A percentile compares a stretch with the other conserved stretches of the same genome.
Evolutionary conservation across 371 early-diverging fungal species (phyloP).

Genomic region (Gilbertella persicaria): DNA sequence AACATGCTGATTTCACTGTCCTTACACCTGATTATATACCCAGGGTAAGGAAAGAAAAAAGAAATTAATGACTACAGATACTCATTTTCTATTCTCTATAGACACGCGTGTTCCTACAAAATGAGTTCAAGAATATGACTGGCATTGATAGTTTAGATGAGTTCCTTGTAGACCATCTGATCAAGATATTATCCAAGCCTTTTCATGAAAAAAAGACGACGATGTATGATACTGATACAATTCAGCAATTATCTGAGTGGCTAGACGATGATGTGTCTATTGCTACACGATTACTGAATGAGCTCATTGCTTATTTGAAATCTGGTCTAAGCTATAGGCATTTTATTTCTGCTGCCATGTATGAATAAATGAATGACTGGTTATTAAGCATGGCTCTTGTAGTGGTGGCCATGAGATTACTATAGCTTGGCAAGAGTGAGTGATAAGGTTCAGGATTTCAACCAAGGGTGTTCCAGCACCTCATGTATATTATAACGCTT

Average conservation of each 20-base stretch:
- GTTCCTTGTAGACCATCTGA: conserved; percentile 32
- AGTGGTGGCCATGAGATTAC: conserved; percentile 1
- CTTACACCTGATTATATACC: conserved; percentile 42
- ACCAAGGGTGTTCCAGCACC: conserved; percentile 59
- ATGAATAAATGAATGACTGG: conserved; percentile 6
- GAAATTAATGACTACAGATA: background rate
- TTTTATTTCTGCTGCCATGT: conserved; percentile 27
- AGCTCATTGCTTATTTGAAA: conserved; percentile 37
- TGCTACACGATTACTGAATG: conserved; percentile 26
- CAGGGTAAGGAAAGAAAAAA: conserved; percentile 21
- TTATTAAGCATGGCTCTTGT: background rate
- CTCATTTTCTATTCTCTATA: background rate
- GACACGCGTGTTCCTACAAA: conserved; percentile 28
- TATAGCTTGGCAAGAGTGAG: conserved; percentile 15
- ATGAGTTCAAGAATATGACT: conserved; percentile 35
- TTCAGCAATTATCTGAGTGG: conserved; percentile 36
- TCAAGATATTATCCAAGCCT: conserved; percentile 34
- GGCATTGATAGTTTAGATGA: conserved; percentile 23
- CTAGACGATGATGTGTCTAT: conserved; percentile 21
- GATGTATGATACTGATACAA: conserved; percentile 27
- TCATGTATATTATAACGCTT: conserved; percentile 56
- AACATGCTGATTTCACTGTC: conserved; percentile 13
- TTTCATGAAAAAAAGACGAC: conserved; percentile 11
- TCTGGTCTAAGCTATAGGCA: conserved; percentile 37
- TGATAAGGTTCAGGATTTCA: no score